Base-by-base conservation (phyloP, 1,139 yeast genomes). In the Yamadazyma songkhlaensis region DNA sequence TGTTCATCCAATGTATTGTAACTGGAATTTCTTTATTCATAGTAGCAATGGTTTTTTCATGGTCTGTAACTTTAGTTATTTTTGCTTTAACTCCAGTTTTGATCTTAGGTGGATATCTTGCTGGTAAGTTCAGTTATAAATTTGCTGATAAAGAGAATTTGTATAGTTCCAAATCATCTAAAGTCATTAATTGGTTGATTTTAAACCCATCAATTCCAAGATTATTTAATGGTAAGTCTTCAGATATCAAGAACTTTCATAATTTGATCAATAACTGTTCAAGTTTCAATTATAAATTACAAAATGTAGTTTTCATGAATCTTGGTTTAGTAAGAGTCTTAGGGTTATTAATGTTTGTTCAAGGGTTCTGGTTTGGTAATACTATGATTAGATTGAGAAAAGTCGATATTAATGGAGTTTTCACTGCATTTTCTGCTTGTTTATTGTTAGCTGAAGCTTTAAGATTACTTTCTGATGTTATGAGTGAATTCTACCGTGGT, bases 341-440 rank as follows among this genome's bases (percentile, higher is more conserved):
- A 6, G 70, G 83, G 0, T 64, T 87, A 27, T 54, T 80, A 52
- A 82, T 88, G 80, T 89, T 90, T 65, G 86, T 89, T 2, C 96
- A 88, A 56, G 95, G 94, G 0, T 86, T 90, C 50, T 89, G 95
- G 85, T 90, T 81, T 60, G 98, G 97, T 3, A 75, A 82, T 27
- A 64, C 69, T 35, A 72, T 86, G 67, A 81, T 88, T 3, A 60
- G 62, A 31, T 55, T 60, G 4, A 77, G 77, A 0, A 67, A 71
- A 12, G 54, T 80, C 9, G 49, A 65, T 2, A 64, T 87, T 1
- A 82, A 84, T 11, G 74, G 79, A 29, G 86, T 90, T 0, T 68
- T 92, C 39, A 84, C 96, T 0, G 84, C 95, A 25, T 88, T 92
- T 52, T 81, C 88, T 50, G 74, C 95, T 7, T 87, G 96, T 50